Evolutionary conservation across 306 rosid genomes (phyloP), one percentile per base, ranked within the genome.

Genomic region (Vigna mungo): DNA sequence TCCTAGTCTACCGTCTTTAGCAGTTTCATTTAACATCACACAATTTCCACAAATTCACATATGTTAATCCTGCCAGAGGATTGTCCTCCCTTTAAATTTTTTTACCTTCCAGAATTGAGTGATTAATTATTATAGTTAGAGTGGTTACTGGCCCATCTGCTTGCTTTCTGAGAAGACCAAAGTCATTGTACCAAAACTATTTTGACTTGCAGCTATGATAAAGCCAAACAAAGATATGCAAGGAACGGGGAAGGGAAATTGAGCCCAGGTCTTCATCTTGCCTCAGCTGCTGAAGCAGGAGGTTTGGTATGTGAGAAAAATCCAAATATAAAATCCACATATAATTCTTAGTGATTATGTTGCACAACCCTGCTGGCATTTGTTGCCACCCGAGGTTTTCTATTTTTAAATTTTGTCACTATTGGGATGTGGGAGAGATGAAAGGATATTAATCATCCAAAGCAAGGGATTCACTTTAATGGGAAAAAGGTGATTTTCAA

Each of bases 281-380:
- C 88, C 81, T 95, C 98, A 3, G 99, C 99, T 63, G 96, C 97
- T 16, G 99, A 92, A 88, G 99, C 99, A 58, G 99, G 99, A 78
- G 90, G 87, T 75, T 78, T 92, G 94, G 99, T 95, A 87, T 78
- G 97, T 82, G n/a, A 53, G 46, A 63, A 48, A 52, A 77, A 84
- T 72, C 39, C 18, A 48, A 62, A 43, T 73, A 21, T n/a, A 16
- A 77, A 60, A 21, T 36, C 55, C 73, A 49, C 63, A 30, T 44
- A 17, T 48, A 51, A 68, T 63, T 59, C 52, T 66, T 66, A 21
- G 48, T 65, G 46, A 25, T 48, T 54, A 53, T 81, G 41, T 25
- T 60, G 64, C 54, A 71, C 60, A 56, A 43, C 13, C 76, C 61
- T 67, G 61, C 77, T 77, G 71, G 60, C 68, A 59, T 63, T 52